Percentiles rank a stretch among this genome's conserved stretches.
These are phyloP conservation scores for Iris macrosiphon DNA, from an alignment of 106 monocot species.

Conservation along the genomic window DNA sequence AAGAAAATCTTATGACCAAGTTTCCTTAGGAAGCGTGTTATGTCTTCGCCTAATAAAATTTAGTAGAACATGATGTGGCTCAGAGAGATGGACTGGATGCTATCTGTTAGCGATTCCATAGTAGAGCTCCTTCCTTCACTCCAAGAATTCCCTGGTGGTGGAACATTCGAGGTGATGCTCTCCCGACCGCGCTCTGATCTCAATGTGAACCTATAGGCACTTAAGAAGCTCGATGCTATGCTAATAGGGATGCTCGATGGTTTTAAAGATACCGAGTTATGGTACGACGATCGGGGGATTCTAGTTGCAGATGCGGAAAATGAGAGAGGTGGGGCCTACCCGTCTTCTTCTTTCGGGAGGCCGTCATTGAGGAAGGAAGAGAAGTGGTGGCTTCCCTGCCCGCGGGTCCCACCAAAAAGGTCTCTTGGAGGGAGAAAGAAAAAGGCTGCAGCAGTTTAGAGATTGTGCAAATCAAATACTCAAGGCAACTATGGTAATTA, in stretches of 20 bases:
- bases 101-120: slow-evolving; percentile 80
- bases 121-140: slow-evolving; percentile 84
- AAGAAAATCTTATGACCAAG: too few species aligned
- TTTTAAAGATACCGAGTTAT: slow-evolving; percentile 76
- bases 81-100: slow-evolving; percentile 91
- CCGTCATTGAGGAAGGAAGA: slow-evolving; percentile 77
- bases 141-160: slow-evolving; percentile 88
- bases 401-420: slow-evolving; percentile 66
- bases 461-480: slow-evolving; percentile 91
- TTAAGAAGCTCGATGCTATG: slow-evolving; percentile 91
- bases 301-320: slow-evolving; percentile 50
- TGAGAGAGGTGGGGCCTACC: slow-evolving; percentile 23
- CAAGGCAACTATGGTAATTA: slow-evolving; percentile 95
- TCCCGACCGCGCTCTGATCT: slow-evolving; percentile 70
- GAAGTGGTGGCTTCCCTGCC: slow-evolving; percentile 98
- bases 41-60: too few species aligned
- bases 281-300: slow-evolving; percentile 87
- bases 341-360: slow-evolving; percentile 43
- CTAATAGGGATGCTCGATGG: slow-evolving; percentile 80
- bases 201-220: slow-evolving; percentile 80
- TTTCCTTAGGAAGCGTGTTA: too few species aligned
- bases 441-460: slow-evolving; percentile 64
- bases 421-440: slow-evolving; percentile 56
- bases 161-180: slow-evolving; percentile 90
- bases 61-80: slow-evolving; percentile 92